phyloP scores from a whole-genome alignment of 345 rosid species.

The Citrus unshiu region DNA sequence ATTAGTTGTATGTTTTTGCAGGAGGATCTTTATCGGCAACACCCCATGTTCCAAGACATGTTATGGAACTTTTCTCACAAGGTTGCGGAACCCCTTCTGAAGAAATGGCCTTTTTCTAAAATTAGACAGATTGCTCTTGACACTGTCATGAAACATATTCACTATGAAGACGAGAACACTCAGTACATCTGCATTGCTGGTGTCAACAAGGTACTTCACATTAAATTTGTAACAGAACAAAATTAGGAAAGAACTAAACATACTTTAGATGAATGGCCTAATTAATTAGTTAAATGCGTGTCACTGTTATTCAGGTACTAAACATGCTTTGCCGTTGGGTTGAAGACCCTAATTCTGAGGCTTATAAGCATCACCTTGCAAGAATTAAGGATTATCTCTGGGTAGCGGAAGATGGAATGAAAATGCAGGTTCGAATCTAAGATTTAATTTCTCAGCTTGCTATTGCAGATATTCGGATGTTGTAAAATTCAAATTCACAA shows the following conservation, averaged over 20 bases:
- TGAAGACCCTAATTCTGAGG: slow-evolving; percentile 49
- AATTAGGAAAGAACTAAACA: too few species aligned
- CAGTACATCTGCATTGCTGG: slow-evolving; percentile 44
- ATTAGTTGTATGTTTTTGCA: not conserved
- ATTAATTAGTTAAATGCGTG: too few species aligned
- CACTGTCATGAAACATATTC: slow-evolving; percentile 46
- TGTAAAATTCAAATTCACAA: too few species aligned
- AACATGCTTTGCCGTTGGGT: slow-evolving; percentile 64
- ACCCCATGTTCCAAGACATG: slow-evolving; percentile 42
- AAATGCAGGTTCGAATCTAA: slow-evolving; percentile 42
- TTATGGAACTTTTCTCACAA: slow-evolving; percentile 44
- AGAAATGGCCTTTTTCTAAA: slow-evolving; percentile 49
- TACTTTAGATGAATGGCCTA: not conserved
- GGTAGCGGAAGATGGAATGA: slow-evolving; percentile 66
- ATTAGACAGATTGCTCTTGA: slow-evolving; percentile 43
- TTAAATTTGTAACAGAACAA: not conserved
- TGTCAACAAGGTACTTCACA: slow-evolving; percentile 47
- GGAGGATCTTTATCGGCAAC: slow-evolving; percentile 59
- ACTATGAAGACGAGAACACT: slow-evolving; percentile 52
- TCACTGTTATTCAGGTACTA: slow-evolving; percentile 23
- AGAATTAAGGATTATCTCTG: slow-evolving; percentile 58
- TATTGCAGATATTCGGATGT: not conserved
- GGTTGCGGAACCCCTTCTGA: slow-evolving; percentile 41
- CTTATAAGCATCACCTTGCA: slow-evolving; percentile 41
- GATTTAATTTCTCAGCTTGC: not conserved